Percentiles rank a stretch among this genome's conserved stretches.
These are phyloP conservation scores for Emmonsiellopsis sp. DNA, from an alignment of 2,329 filamentous ascomycete species.

Conservation along the genomic window DNA sequence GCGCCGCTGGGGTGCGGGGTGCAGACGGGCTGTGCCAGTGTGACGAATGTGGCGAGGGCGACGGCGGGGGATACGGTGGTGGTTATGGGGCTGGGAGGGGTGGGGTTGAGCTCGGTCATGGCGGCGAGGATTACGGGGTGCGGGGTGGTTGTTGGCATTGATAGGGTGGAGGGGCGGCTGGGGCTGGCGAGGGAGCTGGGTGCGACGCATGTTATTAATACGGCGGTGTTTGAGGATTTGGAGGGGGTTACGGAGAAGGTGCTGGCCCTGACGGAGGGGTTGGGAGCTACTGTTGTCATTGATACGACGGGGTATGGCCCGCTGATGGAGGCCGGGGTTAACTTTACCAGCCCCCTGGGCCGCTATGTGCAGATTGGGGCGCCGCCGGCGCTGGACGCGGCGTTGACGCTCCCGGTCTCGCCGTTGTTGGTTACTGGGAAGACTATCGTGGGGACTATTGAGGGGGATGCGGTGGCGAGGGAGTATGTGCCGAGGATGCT, in stretches of 20 bases:
- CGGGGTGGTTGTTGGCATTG: slow-evolving; percentile 19
- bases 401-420: slow-evolving; percentile 13
- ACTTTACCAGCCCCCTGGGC: background rate
- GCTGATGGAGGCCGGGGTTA: slow-evolving; percentile 14
- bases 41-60: slow-evolving; percentile 17
- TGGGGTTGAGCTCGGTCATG: slow-evolving; percentile 26
- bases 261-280: background rate
- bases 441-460: slow-evolving; percentile 16
- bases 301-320: slow-evolving; percentile 16
- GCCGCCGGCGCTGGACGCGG: slow-evolving; percentile 13
- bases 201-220: slow-evolving; percentile 18
- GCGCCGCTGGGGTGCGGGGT: slow-evolving; percentile 24
- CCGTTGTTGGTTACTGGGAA: slow-evolving; percentile 12
- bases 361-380: slow-evolving; percentile 7
- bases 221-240: slow-evolving; percentile 2
- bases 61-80: slow-evolving; percentile 14
- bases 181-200: slow-evolving; percentile 17
- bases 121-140: slow-evolving; percentile 17
- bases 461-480: slow-evolving; percentile 12
- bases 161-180: slow-evolving; percentile 13
- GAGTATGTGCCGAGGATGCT: slow-evolving; percentile 37
- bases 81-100: slow-evolving; percentile 22
- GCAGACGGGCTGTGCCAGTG: slow-evolving; percentile 21
- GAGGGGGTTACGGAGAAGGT: slow-evolving; percentile 7
- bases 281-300: slow-evolving; percentile 11